Percentiles rank a stretch among this genome's conserved stretches.
These are phyloP conservation scores for Xylariaceae sp. DNA, from an alignment of 2,329 filamentous ascomycete genomes.

Conservation along the genomic window DNA sequence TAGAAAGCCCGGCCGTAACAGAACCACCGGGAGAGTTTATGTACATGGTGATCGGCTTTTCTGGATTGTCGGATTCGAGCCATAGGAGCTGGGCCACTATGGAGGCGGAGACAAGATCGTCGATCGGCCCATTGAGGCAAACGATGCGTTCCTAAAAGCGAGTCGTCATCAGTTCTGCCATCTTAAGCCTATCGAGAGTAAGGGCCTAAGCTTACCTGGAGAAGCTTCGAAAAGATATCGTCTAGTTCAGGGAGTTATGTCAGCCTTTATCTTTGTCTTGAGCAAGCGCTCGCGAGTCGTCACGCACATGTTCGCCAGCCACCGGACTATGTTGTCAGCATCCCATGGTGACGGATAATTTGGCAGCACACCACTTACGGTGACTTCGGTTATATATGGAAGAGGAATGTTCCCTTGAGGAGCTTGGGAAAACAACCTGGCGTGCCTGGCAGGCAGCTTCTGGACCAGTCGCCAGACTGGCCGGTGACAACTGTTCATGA, in stretches of 20 bases:
- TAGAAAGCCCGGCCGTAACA: constrained; percentile 80
- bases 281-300: constrained; percentile 1
- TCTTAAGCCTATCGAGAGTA: constrained; percentile 11
- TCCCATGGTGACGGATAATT: not conserved
- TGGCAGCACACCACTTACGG: constrained; percentile 32
- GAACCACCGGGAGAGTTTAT: constrained; percentile 95
- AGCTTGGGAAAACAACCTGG: constrained; percentile 39
- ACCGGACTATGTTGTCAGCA: constrained; percentile 52
- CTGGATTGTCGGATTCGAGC: constrained; percentile 92
- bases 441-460: constrained; percentile 31
- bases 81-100: constrained; percentile 95
- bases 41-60: constrained; percentile 94
- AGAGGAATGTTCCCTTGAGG: constrained; percentile 42
- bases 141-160: constrained; percentile 74
- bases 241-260: constrained; percentile 42
- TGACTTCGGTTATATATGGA: constrained; percentile 55
- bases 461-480: constrained; percentile 32
- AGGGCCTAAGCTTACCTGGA: constrained; percentile 52
- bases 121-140: constrained; percentile 85
- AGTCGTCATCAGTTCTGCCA: constrained; percentile 9
- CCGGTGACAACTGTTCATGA: constrained; percentile 33
- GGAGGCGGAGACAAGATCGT: constrained; percentile 85
- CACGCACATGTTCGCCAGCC: constrained; percentile 72
- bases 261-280: constrained; percentile 3
- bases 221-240: constrained; percentile 75